phyloP scores from a whole-genome alignment of 768 basidiomycete genomes.

The Mycena filopes region DNA sequence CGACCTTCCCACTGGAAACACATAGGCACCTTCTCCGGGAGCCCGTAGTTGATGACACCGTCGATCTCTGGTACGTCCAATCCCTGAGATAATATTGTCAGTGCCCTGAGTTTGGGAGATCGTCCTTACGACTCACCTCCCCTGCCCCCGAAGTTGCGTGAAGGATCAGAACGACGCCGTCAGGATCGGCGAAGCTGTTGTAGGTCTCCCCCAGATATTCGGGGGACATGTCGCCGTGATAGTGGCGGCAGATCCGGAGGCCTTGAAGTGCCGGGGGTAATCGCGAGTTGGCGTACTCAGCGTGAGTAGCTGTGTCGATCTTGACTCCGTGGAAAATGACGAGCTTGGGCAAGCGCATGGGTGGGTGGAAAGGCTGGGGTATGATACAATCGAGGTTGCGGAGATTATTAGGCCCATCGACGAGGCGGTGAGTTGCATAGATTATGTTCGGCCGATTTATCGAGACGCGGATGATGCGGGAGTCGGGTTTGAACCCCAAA shows the following conservation, averaged over 20 bases:
- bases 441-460: constrained; percentile 43
- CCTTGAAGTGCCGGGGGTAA: constrained; percentile 23
- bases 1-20: constrained; percentile 4
- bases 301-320: constrained; percentile 15
- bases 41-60: constrained; percentile 6
- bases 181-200: constrained; percentile 1
- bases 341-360: constrained; percentile 25
- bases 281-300: constrained; percentile 13
- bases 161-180: background rate
- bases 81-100: background rate
- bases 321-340: constrained; percentile 34
- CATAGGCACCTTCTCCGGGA: background rate
- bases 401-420: constrained; percentile 28
- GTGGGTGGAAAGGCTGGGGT: constrained; percentile 28
- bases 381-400: constrained; percentile 37
- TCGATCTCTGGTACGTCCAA: background rate
- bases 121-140: constrained; percentile 9
- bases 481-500: constrained; percentile 3
- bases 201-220: constrained; percentile 38
- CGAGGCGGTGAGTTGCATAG: constrained; percentile 40
- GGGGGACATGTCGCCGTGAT: constrained; percentile 41
- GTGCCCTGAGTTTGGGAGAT: no score
- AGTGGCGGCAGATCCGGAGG: constrained; percentile 36
- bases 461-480: constrained; percentile 29
- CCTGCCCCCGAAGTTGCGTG: constrained; percentile 1